Evolutionary conservation across 1,139 yeast species (phyloP).

Genomic region (Protomyces pachydermus): DNA sequence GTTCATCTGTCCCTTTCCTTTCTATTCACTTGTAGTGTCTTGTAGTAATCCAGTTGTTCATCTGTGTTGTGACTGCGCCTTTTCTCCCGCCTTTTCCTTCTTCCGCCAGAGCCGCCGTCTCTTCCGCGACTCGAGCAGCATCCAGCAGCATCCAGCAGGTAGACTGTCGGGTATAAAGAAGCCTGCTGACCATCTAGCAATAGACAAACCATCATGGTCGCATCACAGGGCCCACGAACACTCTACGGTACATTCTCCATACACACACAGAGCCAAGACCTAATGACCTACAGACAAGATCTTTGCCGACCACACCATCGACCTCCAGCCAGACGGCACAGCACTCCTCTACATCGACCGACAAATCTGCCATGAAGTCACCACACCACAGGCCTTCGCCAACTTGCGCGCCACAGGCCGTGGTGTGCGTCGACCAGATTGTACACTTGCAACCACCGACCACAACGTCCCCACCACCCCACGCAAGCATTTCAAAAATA

Average conservation of each 20-base stretch:
- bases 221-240: neutral
- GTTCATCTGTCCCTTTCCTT: too few relatives aligned
- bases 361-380: conserved; percentile 95
- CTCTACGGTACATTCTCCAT: neutral
- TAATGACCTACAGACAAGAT: conserved; percentile 59
- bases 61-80: too few relatives aligned
- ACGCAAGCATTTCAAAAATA: conserved; percentile 65
- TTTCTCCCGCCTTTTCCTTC: neutral
- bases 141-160: neutral
- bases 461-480: conserved; percentile 94
- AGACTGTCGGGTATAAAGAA: neutral
- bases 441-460: conserved; percentile 95
- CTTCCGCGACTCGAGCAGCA: neutral
- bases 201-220: neutral
- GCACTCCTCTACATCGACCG: conserved; percentile 86
- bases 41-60: too few relatives aligned
- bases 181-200: neutral
- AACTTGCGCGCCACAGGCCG: conserved; percentile 85
- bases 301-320: conserved; percentile 88
- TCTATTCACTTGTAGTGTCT: too few relatives aligned
- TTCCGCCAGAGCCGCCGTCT: neutral
- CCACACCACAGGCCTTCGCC: conserved; percentile 98
- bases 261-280: neutral
- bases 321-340: conserved; percentile 81
- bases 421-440: conserved; percentile 82